Percentiles rank a stretch among this genome's conserved stretches.
phyloP scores from a whole-genome alignment of 1,139 yeast genomes.

The Schwanniomyces etchellsii region DNA sequence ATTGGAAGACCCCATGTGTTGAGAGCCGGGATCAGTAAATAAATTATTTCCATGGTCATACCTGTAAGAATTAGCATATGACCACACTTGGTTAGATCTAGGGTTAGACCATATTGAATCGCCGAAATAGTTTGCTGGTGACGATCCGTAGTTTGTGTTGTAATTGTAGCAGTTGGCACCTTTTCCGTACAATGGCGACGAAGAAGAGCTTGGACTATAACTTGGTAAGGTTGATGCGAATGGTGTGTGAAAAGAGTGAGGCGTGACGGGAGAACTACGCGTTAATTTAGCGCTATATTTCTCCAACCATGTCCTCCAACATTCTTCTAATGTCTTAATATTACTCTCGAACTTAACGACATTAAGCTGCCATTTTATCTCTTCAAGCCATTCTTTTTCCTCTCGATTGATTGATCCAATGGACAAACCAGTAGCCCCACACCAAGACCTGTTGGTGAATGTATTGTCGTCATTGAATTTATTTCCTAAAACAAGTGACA shows the following conservation, averaged over 20 bases:
- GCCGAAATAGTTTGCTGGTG: conserved; percentile 18
- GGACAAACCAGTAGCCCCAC: conserved; percentile 83
- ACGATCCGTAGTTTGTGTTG: conserved; percentile 16
- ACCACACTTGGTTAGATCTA: conserved; percentile 12
- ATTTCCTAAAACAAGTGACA: conserved; percentile 78
- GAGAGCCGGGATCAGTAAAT: conserved; percentile 10
- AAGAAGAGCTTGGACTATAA: conserved; percentile 7
- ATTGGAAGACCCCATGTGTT: conserved; percentile 12
- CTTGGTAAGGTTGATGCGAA: conserved; percentile 4
- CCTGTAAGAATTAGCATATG: conserved; percentile 19
- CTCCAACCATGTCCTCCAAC: conserved; percentile 44
- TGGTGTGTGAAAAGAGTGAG: conserved; percentile 2
- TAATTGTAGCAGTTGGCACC: conserved; percentile 7
- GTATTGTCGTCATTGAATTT: conserved; percentile 96
- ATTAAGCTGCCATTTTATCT: conserved; percentile 43
- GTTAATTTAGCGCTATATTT: conserved; percentile 17
- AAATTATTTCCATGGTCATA: conserved; percentile 6
- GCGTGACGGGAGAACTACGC: background rate
- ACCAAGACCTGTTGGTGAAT: conserved; percentile 92
- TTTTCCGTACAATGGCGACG: conserved; percentile 19
- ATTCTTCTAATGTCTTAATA: conserved; percentile 39
- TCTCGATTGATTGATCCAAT: conserved; percentile 53
- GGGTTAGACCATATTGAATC: conserved; percentile 19
- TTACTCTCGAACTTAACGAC: conserved; percentile 38
- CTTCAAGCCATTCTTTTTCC: conserved; percentile 72